Conservation (phyloP, 495 filamentous ascomycete species). For the Rusavskia elegans region DNA sequence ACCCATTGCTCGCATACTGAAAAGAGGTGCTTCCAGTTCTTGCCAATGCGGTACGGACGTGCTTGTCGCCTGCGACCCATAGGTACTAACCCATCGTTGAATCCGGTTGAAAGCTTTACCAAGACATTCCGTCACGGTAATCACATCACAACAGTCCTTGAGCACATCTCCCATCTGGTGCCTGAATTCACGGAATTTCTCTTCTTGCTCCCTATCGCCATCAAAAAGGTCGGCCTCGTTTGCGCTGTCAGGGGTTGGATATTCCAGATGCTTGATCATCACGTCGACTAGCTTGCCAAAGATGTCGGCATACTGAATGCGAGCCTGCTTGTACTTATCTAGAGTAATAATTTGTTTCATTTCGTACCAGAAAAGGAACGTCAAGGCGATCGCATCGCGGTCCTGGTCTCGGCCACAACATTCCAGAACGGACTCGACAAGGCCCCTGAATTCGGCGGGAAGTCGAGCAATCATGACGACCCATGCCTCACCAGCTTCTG, state of each 20-base stretch:
- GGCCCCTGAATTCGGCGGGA: constrained; percentile 61
- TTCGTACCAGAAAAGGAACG: constrained; percentile 97
- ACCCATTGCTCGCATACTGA: constrained; percentile 91
- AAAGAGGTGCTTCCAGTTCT: constrained; percentile 84
- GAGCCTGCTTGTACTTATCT: constrained; percentile 72
- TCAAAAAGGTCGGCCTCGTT: constrained; percentile 79
- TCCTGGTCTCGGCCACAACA: constrained; percentile 78
- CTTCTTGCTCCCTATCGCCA: constrained; percentile 87
- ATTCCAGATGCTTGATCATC: constrained; percentile 84
- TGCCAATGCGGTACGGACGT: constrained; percentile 91
- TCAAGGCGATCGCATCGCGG: constrained; percentile 74
- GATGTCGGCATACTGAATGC: constrained; percentile 55
- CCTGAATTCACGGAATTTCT: constrained; percentile 92
- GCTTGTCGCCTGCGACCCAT: constrained; percentile 54
- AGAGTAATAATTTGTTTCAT: constrained; percentile 89
- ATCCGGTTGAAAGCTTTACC: constrained; percentile 72
- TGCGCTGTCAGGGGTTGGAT: constrained; percentile 55
- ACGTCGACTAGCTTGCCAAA: constrained; percentile 83
- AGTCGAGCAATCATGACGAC: constrained; percentile 74
- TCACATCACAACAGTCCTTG: constrained; percentile 93
- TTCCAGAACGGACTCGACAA: constrained; percentile 83
- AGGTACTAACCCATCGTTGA: constrained; percentile 70
- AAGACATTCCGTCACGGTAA: constrained; percentile 80
- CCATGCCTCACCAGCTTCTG: constrained; percentile 91
- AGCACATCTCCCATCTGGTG: constrained; percentile 96